A percentile compares a stretch with the other conserved stretches of the same genome.
phyloP scores from a whole-genome alignment of 768 basidiomycete species.

The Kondoa subrosea region DNA sequence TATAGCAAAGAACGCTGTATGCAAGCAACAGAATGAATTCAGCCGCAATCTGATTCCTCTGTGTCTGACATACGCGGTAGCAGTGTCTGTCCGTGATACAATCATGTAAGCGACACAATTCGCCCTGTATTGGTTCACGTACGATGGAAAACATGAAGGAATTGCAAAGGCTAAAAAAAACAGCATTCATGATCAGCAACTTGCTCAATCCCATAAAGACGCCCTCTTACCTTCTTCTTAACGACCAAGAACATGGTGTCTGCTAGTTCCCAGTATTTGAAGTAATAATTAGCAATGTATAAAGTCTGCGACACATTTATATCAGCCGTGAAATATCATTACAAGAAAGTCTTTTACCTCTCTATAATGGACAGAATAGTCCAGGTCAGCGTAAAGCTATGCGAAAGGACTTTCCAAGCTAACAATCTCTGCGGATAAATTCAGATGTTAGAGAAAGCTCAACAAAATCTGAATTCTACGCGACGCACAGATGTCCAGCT shows the following conservation, averaged over 20 bases:
- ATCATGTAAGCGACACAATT: background rate
- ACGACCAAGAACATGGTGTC: conserved; percentile 94
- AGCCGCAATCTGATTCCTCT: too few relatives aligned
- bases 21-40: background rate
- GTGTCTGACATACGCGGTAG: conserved; percentile 46
- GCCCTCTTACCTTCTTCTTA: conserved; percentile 69
- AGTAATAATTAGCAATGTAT: conserved; percentile 98
- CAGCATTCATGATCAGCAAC: background rate
- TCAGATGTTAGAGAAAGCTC: background rate
- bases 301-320: conserved; percentile 44
- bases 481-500: conserved; percentile 54
- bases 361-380: background rate
- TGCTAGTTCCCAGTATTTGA: conserved; percentile 90
- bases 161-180: conserved; percentile 31
- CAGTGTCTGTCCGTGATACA: conserved; percentile 45
- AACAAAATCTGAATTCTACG: background rate
- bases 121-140: background rate
- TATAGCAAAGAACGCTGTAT: conserved; percentile 56
- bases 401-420: background rate
- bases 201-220: background rate
- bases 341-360: background rate
- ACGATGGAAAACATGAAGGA: conserved; percentile 93
- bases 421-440: conserved; percentile 2
- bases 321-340: conserved; percentile 11
- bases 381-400: conserved; percentile 34